These are phyloP conservation scores for Medicago arabica DNA, from an alignment of 306 rosid genomes.

Conservation along the genomic window DNA sequence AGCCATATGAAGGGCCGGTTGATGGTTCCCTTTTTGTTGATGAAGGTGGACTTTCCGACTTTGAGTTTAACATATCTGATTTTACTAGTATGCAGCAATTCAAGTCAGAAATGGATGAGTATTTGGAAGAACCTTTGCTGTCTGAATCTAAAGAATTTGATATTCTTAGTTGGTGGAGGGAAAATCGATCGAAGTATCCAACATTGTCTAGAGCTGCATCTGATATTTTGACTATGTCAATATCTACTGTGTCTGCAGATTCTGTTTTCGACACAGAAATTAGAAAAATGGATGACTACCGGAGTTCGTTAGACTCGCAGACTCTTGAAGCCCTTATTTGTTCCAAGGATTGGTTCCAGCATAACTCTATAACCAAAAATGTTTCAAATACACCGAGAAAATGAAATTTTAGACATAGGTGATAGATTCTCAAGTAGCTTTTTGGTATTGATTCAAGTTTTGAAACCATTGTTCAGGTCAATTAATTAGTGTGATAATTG, in stretches of 20 bases:
- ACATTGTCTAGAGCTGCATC: conserved; percentile 81
- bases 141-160: conserved; percentile 62
- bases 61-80: conserved; percentile 74
- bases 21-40: conserved; percentile 57
- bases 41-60: conserved; percentile 69
- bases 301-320: conserved; percentile 58
- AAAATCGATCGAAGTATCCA: conserved; percentile 69
- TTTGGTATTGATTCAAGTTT: conserved; percentile 34
- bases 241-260: conserved; percentile 67
- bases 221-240: conserved; percentile 79
- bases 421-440: conserved; percentile 35
- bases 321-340: conserved; percentile 91
- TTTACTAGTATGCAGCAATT: conserved; percentile 57
- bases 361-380: conserved; percentile 51
- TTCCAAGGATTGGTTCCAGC: conserved; percentile 78
- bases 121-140: conserved; percentile 73
- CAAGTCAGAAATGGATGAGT: conserved; percentile 87
- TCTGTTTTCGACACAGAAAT: conserved; percentile 72
- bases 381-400: conserved; percentile 58
- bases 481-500: conserved; percentile 36
- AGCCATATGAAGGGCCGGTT: conserved; percentile 54
- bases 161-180: conserved; percentile 82
- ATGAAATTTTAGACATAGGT: conserved; percentile 51
- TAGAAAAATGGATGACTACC: conserved; percentile 67
- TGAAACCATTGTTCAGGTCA: conserved; percentile 39